Base-by-base conservation (phyloP, 345 rosid genomes). In the Melastoma malabathricum region DNA sequence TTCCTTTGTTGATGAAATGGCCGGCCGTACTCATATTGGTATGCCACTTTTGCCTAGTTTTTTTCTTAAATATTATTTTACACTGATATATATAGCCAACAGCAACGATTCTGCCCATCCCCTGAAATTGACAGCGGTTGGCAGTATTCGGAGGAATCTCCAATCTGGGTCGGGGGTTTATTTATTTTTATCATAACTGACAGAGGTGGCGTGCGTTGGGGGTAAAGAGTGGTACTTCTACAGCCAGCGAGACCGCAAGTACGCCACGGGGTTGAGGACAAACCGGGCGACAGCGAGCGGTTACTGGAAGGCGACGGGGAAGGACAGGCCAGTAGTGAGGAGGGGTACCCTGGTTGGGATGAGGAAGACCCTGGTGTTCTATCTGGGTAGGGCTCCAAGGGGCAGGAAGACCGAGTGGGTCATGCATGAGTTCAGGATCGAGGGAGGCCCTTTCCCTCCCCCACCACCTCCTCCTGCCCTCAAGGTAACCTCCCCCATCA, bases 291-390 rank as follows among this genome's bases (percentile, higher is more conserved):
- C 98, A 0, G 73, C 72, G 9, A 54, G 77, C 5, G 98, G 98
- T 25, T 90, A 90, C 23, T 90, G 98, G 98, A 90, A 90, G 62
- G 98, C 98, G 15, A 90, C 98, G 0, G 98, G 98, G 13, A 90
- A 86, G 50, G 98, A 90, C 62, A 66, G 80, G 47, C 45, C 68
- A 0, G 49, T 90, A 50, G 53, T 47, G 15, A 66, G 80, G 5
- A 75, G 80, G 47, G 76, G 78, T 23, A 71, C 58, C 48, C 71
- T 83, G 48, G 94, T 86, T 31, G 98, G 98, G 43, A 80, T 81
- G 98, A 78, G 98, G 48, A 90, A 90, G 67, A 90, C 98, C 15
- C 48, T 90, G 56, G 98, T 90, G 29, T 90, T 90, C 58, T 90
- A 90, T 62, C 69, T 78, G 66, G 98, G 98, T 4, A 74, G 98